These are phyloP conservation scores for Chloris gayana DNA, from an alignment of 176 grass and related monocot genomes.

Conservation along the genomic window DNA sequence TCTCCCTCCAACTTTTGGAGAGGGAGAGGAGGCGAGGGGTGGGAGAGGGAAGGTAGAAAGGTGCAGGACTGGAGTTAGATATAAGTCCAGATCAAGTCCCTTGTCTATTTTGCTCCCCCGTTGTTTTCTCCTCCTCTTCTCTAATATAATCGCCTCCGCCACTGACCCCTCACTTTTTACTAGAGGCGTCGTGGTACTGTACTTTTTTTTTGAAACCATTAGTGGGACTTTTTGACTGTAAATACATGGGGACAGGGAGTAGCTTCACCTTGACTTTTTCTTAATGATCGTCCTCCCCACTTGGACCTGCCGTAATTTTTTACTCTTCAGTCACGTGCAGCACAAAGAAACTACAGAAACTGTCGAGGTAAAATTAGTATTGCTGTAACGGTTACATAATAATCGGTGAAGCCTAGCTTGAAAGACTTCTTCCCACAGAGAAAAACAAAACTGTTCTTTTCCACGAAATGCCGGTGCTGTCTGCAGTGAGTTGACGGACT, in stretches of 20 bases:
- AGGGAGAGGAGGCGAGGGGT: not conserved
- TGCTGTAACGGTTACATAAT: too few species aligned
- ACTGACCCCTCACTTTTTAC: conserved; percentile 18
- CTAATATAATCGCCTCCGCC: conserved; percentile 22
- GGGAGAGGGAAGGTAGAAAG: conserved; percentile 46
- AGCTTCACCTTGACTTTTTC: conserved; percentile 47
- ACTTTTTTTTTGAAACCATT: not conserved
- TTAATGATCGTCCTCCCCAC: not conserved
- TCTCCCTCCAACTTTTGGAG: conserved; percentile 22
- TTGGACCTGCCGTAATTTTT: too few species aligned
- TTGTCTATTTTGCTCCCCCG: conserved; percentile 35
- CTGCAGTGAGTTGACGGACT: too few species aligned
- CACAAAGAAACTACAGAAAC: too few species aligned
- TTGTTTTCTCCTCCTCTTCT: conserved; percentile 4
- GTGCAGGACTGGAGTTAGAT: conserved; percentile 42
- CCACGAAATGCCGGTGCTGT: too few species aligned
- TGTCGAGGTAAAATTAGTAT: too few species aligned
- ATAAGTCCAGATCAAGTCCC: conserved; percentile 32
- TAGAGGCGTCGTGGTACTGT: not conserved
- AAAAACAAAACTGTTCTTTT: too few species aligned
- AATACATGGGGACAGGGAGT: conserved; percentile 27
- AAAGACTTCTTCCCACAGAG: too few species aligned
- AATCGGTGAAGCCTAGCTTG: too few species aligned
- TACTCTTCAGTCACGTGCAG: too few species aligned
- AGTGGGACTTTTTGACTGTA: conserved; percentile 32